phyloP scores from a whole-genome alignment of 1,284 basidiomycete species.

The Puccinia horiana region DNA sequence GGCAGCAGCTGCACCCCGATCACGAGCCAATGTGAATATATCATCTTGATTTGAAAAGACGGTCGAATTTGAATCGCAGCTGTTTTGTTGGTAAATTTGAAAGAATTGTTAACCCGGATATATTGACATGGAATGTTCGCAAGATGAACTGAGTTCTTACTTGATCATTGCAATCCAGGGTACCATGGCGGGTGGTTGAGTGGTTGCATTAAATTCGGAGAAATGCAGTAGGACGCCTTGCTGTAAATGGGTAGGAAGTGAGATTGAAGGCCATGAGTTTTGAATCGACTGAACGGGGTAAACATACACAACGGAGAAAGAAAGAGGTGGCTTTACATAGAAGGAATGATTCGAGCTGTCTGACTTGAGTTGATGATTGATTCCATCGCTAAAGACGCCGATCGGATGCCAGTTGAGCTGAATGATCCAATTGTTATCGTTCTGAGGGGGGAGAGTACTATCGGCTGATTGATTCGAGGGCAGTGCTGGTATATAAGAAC shows the following conservation, averaged over 20 bases:
- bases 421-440: conserved; percentile 35
- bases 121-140: conserved; percentile 58
- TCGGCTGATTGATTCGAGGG: conserved; percentile 21
- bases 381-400: conserved; percentile 45
- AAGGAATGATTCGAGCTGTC: conserved; percentile 17
- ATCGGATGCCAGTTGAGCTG: conserved; percentile 47
- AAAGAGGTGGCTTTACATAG: neutral
- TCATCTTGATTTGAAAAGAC: conserved; percentile 60
- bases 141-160: conserved; percentile 63
- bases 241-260: neutral
- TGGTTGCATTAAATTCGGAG: conserved; percentile 52
- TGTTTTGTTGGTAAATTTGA: neutral
- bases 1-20: conserved; percentile 75
- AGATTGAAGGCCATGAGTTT: neutral
- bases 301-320: neutral
- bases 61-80: conserved; percentile 47
- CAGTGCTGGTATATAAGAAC: conserved; percentile 39
- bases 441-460: neutral
- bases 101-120: neutral
- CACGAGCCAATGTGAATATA: conserved; percentile 75
- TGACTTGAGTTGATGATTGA: conserved; percentile 29
- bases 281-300: neutral
- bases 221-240: conserved; percentile 56
- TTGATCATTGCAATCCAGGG: conserved; percentile 85
- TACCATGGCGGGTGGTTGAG: conserved; percentile 64